Percentiles rank a stretch among this genome's conserved stretches.
phyloP scores from a whole-genome alignment of 306 rosid genomes.

The Abrus pulchellus region DNA sequence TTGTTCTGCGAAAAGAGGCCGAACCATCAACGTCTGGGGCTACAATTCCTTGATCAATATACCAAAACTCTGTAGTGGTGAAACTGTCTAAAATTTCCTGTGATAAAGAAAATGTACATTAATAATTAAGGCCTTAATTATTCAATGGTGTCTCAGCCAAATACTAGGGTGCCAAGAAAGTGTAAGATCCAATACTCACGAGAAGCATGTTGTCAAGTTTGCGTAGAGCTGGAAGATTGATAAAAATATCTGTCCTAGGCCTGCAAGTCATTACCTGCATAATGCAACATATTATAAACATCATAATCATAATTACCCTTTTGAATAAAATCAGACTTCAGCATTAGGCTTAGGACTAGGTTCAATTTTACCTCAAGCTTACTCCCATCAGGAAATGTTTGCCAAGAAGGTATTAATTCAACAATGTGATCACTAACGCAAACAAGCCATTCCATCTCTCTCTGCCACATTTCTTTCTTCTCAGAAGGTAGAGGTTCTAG shows the following conservation, averaged over 20 bases:
- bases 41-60: conserved; percentile 91
- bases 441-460: conserved; percentile 93
- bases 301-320: conserved; percentile 43
- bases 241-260: conserved; percentile 90
- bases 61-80: conserved; percentile 80
- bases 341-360: not conserved
- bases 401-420: conserved; percentile 86
- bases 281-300: conserved; percentile 61
- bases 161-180: conserved; percentile 1
- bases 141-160: conserved; percentile 4
- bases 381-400: conserved; percentile 92
- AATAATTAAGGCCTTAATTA: not conserved
- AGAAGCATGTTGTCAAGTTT: conserved; percentile 96
- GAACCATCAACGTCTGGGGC: conserved; percentile 81
- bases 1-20: conserved; percentile 74
- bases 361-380: conserved; percentile 76
- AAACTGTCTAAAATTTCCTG: conserved; percentile 90
- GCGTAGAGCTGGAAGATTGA: conserved; percentile 93
- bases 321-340: not conserved
- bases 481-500: conserved; percentile 75
- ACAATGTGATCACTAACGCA: conserved; percentile 88
- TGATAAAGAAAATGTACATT: not conserved
- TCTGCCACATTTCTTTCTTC: conserved; percentile 85
- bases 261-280: conserved; percentile 94
- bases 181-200: conserved; percentile 59